Base-by-base conservation (phyloP, 2,329 filamentous ascomycete species). In the Pyrenophora graminea region DNA sequence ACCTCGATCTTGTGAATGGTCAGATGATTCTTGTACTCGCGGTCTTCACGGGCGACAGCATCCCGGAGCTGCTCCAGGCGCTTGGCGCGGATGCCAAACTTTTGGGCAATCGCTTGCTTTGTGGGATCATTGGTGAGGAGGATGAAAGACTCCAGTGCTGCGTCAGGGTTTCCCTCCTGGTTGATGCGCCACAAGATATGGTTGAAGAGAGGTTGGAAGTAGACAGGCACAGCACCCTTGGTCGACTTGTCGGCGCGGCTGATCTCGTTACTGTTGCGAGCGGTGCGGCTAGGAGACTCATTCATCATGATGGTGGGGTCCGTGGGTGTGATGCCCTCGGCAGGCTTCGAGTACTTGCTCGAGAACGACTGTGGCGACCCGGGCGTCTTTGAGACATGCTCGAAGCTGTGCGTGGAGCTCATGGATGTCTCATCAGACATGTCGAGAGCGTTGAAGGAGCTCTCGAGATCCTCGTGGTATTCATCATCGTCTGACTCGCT, bases 151-250 rank as follows among this genome's bases (percentile, higher is more conserved):
- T 78, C 78, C 4, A 80, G 70, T 7, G 77, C 76, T 32, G 76
- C 74, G 30, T 76, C 71, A 2, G 76, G 76, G 51, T 80, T 77
- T 8, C 68, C 64, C 51, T 80, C 78, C 47, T 79, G 77, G 62
- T 80, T 74, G 48, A 80, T 77, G 58, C 76, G 74, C 79, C 79
- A 81, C 6, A 81, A 63, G 21, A 80, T 76, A 56, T 80, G 78
- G 61, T 79, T 80, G 71, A 80, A 79, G 27, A 81, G 72, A 4
- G 78, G 75, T 51, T 75, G 77, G 13, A 80, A 67, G 33, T 67
- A 63, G 12, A 58, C 48, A 1, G 77, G 77, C n/a, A 78, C 64
- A 21, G 59, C 45, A 18, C 52, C 61, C 63, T 63, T 74, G 45
- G 60, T 45, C 19, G 60, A 45, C 48, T 68, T 70, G 6, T 63